Evolutionary conservation across 2,329 filamentous ascomycete species (phyloP), one percentile per base, ranked within the genome.

Genomic region (Talaromyces marneffei): DNA sequence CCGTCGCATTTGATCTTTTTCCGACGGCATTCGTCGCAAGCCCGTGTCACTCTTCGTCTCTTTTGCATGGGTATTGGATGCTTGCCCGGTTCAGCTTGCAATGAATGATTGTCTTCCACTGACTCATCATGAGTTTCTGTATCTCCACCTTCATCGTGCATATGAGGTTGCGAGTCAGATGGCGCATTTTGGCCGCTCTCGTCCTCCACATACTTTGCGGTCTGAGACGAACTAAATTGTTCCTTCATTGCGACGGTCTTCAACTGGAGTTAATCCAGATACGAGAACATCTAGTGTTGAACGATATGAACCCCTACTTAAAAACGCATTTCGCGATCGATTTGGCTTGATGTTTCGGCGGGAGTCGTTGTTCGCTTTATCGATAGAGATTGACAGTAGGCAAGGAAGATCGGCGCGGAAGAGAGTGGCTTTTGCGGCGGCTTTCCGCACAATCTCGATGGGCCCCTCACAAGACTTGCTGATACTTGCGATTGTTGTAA

Each of bases 1-100:
- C 89, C 90, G 73, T 92, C 89, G 68, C 89, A 93, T 73, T 92
- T 93, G 70, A 93, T 93, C 76, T 93, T 93, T 74, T 93, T 93
- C 67, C 89, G 83, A 61, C 90, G 84, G 72, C 90, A 93, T 74
- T 92, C 88, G 68, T 92, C 90, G 75, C 90, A 93, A 42, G 90
- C 90, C 68, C 90, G 82, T 20, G 89, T 92, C 48, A 93, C 90
- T 70, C 90, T 83, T 60, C 89, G 82, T 64, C 90, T 83, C 73
- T 93, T 92, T 71, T 92, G 89, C 62, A 89, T 80, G 14, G 88
- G 88, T 58, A 74, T 71, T 42, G 72, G 64, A 42, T 72, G 67
- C 62, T 72, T 74, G 50, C 65, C 60, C 23, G 66, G 63, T 58
- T 72, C 71, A 25, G 66, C 54, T 20, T 72, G 72, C 37, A 67